Conservation (phyloP, 2,329 filamentous ascomycete species). For the Cordyceps cicadae region DNA sequence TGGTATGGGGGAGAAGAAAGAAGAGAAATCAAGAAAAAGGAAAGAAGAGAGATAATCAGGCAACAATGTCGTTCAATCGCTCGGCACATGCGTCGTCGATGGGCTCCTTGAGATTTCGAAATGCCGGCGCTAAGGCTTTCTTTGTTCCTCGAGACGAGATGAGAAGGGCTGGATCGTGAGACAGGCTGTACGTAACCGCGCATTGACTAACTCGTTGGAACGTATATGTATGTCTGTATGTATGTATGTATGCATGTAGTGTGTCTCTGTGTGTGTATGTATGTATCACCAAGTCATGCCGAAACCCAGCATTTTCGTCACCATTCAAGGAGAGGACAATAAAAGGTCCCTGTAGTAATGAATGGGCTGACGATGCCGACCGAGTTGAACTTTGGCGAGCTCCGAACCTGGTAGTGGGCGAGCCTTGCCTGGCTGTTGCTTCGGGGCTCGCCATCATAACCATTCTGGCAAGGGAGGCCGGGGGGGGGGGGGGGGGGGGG, state of each 20-base stretch:
- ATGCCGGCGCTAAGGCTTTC: slow-evolving; percentile 4
- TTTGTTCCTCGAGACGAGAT: background rate
- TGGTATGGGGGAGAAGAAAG: too few species aligned
- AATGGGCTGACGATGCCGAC: too few species aligned
- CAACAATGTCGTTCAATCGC: background rate
- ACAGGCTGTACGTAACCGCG: background rate
- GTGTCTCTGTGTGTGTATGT: background rate
- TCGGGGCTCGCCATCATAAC: background rate
- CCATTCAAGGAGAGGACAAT: background rate
- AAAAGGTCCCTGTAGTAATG: too few species aligned
- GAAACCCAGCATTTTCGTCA: background rate
- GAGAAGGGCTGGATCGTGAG: background rate
- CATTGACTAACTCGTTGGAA: too few species aligned
- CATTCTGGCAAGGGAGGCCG: background rate
- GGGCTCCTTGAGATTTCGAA: background rate
- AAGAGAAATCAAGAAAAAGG: too few species aligned
- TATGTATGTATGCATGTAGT: background rate
- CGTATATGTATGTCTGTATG: too few species aligned
- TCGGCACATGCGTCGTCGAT: slow-evolving; percentile 3
- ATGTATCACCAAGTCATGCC: background rate
- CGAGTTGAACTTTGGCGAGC: background rate
- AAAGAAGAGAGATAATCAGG: background rate
- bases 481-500: background rate
- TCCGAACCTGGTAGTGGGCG: background rate
- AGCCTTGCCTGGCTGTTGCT: background rate